Evolutionary conservation across 2,329 filamentous ascomycete species (phyloP).

Genomic region (Pseudogymnoascus sp.): DNA sequence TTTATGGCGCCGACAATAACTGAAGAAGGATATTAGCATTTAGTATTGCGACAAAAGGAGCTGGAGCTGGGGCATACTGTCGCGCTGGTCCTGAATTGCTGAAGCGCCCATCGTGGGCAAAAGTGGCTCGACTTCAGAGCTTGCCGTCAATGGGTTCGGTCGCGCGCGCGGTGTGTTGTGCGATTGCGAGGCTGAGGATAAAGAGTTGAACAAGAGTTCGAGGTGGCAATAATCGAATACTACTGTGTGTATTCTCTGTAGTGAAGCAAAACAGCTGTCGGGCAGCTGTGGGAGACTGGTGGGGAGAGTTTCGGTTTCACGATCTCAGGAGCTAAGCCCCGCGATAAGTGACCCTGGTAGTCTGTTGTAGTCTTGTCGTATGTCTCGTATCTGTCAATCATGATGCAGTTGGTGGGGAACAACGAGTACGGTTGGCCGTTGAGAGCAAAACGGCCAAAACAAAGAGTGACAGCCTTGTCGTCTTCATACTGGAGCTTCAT

Average conservation of each 20-base stretch:
- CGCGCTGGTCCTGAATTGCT: conserved; percentile 76
- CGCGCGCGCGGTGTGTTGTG: not conserved
- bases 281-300: not conserved
- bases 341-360: conserved; percentile 8
- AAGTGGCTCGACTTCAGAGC: conserved; percentile 14
- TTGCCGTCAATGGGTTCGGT: not conserved
- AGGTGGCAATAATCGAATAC: not conserved
- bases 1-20: conserved; percentile 70
- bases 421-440: not conserved
- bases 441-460: not conserved
- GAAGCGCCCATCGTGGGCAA: conserved; percentile 69
- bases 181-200: not conserved
- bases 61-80: conserved; percentile 44
- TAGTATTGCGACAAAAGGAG: not conserved
- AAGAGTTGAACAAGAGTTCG: not conserved
- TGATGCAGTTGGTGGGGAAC: not conserved
- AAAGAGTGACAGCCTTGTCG: not conserved
- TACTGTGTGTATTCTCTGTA: not conserved
- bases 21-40: conserved; percentile 28
- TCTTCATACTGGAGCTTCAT: not conserved
- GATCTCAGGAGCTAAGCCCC: conserved; percentile 6
- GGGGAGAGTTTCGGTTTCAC: conserved; percentile 7
- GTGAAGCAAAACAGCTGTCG: not conserved
- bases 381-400: not conserved
- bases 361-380: not conserved